Evolutionary conservation across 2,329 filamentous ascomycete genomes (phyloP), one percentile per base, ranked within the genome.

Genomic region (Xylaria sp.): DNA sequence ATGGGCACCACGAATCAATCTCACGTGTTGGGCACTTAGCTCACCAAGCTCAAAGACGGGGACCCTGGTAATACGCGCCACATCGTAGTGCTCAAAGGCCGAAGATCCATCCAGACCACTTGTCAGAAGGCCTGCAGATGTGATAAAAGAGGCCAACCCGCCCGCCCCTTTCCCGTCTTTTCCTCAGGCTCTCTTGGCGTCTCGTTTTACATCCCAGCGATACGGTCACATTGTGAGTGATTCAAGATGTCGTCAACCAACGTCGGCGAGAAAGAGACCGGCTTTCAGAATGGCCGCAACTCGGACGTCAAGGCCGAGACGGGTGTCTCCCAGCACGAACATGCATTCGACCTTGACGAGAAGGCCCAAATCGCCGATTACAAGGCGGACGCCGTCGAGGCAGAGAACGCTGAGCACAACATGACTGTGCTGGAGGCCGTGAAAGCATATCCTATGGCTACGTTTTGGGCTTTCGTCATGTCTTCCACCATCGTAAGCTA

Each of bases 361-460:
- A 83, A 85, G 63, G 79, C 79, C 15, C 69, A 75, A 65, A 69
- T 78, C 68, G 73, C 79, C 71, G 81, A 83, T 65, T 83, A 82
- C 83, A 86, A 85, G 81, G 78, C 81, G 6, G 86, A 81, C 73
- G 87, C 87, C 71, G 85, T 88, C 73, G 84, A 87, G 70, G 88
- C 86, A 13, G 89, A 90, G 80, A 84, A 77, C 41, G 67, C 65
- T 0, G 80, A 81, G 69, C 74, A 76, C 41, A 73, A 78, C 57
- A 80, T 81, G 79, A 75, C 74, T 1, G 78, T 81, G 52, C 13
- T 79, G 8, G 74, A 81, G 69, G 78, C 80, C 65, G 76, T 80
- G 8, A 73, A 64, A 63, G 74, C 74, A 1, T 80, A 81, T 34
- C 79, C 80, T 7, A 79, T 80, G 75, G 81, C 80, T 41, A 73